These are phyloP conservation scores for Eucalyptus caleyi DNA, from an alignment of 345 rosid species.

Conservation along the genomic window DNA sequence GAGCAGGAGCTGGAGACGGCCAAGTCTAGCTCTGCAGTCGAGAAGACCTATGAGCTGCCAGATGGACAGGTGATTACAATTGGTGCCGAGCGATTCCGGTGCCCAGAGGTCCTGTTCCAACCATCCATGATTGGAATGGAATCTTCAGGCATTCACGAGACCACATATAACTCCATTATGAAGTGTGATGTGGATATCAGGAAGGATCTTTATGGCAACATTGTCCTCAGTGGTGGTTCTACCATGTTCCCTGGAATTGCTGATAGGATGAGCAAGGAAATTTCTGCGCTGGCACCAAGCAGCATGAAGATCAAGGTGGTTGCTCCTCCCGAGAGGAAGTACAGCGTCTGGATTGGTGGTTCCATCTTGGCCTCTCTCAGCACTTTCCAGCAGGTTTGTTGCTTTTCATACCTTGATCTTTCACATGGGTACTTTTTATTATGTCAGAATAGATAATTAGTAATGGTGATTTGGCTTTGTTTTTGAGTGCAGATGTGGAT, in stretches of 20 bases:
- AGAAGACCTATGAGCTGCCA: slow-evolving; percentile 81
- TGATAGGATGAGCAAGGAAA: slow-evolving; percentile 94
- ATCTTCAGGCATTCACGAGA: slow-evolving; percentile 85
- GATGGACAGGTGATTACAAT: slow-evolving; percentile 93
- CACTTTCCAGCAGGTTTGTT: slow-evolving; percentile 81
- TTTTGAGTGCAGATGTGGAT: slow-evolving; percentile 73
- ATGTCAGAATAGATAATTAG: background rate
- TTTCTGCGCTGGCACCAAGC: slow-evolving; percentile 86
- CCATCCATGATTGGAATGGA: slow-evolving; percentile 98
- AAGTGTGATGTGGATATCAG: slow-evolving; percentile 89
- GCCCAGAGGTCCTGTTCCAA: slow-evolving; percentile 94
- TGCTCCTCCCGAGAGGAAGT: slow-evolving; percentile 88
- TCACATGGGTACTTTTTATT: background rate
- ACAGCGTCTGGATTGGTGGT: slow-evolving; percentile 94
- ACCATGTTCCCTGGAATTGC: slow-evolving; percentile 91
- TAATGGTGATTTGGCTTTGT: background rate
- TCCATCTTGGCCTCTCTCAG: slow-evolving; percentile 91
- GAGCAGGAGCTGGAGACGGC: slow-evolving; percentile 93
- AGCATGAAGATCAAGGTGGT: slow-evolving; percentile 97
- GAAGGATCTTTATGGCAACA: slow-evolving; percentile 82
- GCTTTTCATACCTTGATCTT: background rate
- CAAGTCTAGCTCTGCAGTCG: slow-evolving; percentile 73
- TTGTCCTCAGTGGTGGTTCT: slow-evolving; percentile 90
- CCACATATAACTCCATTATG: slow-evolving; percentile 90
- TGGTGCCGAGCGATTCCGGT: slow-evolving; percentile 84